These are phyloP conservation scores for Leccinellum rugosiceps DNA, from an alignment of 768 basidiomycete species.

Conservation along the genomic window DNA sequence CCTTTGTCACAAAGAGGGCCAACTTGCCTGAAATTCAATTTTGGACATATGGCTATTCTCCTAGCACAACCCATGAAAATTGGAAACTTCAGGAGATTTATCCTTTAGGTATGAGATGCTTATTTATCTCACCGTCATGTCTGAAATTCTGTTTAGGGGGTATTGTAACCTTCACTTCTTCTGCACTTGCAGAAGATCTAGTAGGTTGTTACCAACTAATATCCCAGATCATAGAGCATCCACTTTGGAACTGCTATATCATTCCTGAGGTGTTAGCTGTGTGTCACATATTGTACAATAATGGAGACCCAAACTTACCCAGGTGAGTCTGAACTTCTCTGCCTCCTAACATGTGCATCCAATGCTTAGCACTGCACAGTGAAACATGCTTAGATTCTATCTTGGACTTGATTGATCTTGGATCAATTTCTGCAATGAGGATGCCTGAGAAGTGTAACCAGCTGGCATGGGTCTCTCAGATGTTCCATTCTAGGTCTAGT, in stretches of 20 bases:
- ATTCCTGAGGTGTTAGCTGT: slow-evolving; percentile 62
- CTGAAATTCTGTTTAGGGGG: slow-evolving; percentile 49
- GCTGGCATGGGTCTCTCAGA: slow-evolving; percentile 23
- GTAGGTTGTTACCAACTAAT: slow-evolving; percentile 47
- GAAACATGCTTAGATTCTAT: slow-evolving; percentile 19
- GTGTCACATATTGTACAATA: slow-evolving; percentile 11
- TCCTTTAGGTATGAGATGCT: slow-evolving; percentile 51
- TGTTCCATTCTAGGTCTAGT: slow-evolving; percentile 20
- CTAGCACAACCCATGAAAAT: slow-evolving; percentile 42
- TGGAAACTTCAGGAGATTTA: slow-evolving; percentile 71
- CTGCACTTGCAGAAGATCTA: slow-evolving; percentile 54
- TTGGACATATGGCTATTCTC: slow-evolving; percentile 66
- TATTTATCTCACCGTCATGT: background rate
- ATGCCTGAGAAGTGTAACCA: slow-evolving; percentile 39
- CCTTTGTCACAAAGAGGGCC: slow-evolving; percentile 44
- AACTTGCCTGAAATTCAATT: slow-evolving; percentile 51
- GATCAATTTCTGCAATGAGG: slow-evolving; percentile 51
- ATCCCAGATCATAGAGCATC: slow-evolving; percentile 52
- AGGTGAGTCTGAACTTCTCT: slow-evolving; percentile 7
- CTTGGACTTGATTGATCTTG: slow-evolving; percentile 43
- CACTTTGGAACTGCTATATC: slow-evolving; percentile 67
- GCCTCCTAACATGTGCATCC: background rate
- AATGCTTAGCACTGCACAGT: slow-evolving; percentile 1
- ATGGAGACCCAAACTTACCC: background rate
- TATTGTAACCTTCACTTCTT: slow-evolving; percentile 66